Percentiles rank a stretch among this genome's conserved stretches.
Evolutionary conservation across 352 stramenopile species (phyloP).

Genomic region (Plasmopara viticola): DNA sequence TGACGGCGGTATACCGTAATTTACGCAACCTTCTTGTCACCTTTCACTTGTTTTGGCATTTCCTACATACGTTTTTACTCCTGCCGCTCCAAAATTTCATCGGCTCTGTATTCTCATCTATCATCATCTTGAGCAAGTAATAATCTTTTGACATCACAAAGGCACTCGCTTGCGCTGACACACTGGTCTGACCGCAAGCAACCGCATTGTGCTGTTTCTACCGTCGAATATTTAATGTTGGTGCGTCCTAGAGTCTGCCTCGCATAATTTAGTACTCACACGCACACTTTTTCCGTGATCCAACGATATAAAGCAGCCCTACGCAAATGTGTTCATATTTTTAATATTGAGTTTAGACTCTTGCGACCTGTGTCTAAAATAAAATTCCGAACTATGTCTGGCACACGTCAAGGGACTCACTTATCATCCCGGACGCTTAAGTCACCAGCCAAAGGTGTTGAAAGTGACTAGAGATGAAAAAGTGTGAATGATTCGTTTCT

Average conservation of each 20-base stretch:
- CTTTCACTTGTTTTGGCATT: too few species aligned
- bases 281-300: constrained; percentile 54
- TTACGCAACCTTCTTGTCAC: too few species aligned
- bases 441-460: too few species aligned
- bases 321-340: too few species aligned
- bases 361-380: constrained; percentile 16
- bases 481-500: too few species aligned
- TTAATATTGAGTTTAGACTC: not conserved
- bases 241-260: constrained; percentile 25
- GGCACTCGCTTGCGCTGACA: constrained; percentile 58
- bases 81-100: constrained; percentile 49
- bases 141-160: constrained; percentile 70
- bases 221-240: constrained; percentile 55
- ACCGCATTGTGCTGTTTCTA: constrained; percentile 46
- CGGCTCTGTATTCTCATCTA: constrained; percentile 81
- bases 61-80: not conserved
- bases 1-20: not conserved
- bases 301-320: constrained; percentile 57
- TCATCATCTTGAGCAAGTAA: constrained; percentile 71
- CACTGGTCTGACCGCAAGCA: constrained; percentile 46
- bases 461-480: too few species aligned
- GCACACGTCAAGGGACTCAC: too few species aligned
- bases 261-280: constrained; percentile 47
- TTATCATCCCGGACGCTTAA: too few species aligned
- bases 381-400: too few species aligned